A percentile compares a stretch with the other conserved stretches of the same genome.
Conservation (phyloP, 2,329 filamentous ascomycete species). For the Aspergillus pseudonomiae region DNA sequence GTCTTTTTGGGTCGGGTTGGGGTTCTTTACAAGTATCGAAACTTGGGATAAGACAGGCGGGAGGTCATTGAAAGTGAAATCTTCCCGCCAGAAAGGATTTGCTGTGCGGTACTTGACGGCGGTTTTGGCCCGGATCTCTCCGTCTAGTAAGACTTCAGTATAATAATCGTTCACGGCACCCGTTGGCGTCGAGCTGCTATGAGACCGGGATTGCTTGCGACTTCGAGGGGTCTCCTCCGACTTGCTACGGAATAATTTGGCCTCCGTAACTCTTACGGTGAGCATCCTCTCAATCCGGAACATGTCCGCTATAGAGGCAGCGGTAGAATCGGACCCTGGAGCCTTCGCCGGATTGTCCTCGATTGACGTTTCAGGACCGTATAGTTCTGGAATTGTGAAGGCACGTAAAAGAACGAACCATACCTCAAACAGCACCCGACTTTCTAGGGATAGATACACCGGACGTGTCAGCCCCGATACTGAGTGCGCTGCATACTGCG, state of each 20-base stretch:
- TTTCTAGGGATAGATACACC: conserved; percentile 85
- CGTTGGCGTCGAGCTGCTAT: conserved; percentile 29
- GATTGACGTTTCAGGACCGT: conserved; percentile 60
- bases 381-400: conserved; percentile 89
- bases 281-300: conserved; percentile 68
- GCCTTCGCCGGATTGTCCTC: conserved; percentile 48
- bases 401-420: conserved; percentile 93
- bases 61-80: conserved; percentile 51
- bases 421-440: conserved; percentile 87
- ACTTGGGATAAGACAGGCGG: conserved; percentile 52
- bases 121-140: conserved; percentile 52
- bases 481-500: conserved; percentile 79
- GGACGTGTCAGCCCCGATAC: conserved; percentile 79
- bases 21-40: conserved; percentile 49
- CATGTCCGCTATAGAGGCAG: conserved; percentile 57
- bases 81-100: conserved; percentile 54
- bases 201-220: conserved; percentile 37
- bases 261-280: conserved; percentile 63
- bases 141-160: conserved; percentile 52
- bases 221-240: conserved; percentile 36
- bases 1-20: conserved; percentile 52
- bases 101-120: conserved; percentile 50
- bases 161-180: conserved; percentile 48
- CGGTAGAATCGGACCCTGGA: conserved; percentile 30
- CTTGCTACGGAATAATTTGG: conserved; percentile 52